phyloP scores from a whole-genome alignment of 2,329 filamentous ascomycete genomes.

The Cladosporium sp. region DNA sequence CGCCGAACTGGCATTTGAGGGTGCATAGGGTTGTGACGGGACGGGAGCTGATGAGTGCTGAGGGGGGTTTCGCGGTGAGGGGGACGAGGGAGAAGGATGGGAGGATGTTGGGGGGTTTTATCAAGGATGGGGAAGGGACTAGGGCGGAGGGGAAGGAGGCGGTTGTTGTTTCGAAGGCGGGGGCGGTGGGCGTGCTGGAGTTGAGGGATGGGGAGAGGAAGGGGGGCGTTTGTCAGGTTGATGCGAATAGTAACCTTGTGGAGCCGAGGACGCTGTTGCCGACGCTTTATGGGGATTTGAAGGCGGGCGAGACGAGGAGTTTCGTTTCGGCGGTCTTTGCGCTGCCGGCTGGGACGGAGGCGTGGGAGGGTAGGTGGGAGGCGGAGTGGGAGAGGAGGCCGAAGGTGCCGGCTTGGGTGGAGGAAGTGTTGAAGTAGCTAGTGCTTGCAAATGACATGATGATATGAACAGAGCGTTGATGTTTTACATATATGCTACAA shows the following conservation, averaged over 20 bases:
- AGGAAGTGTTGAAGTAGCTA: constrained; percentile 12
- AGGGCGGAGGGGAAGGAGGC: constrained; percentile 30
- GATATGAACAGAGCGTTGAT: too few species aligned
- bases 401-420: constrained; percentile 23
- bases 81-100: constrained; percentile 55
- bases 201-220: constrained; percentile 29
- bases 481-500: too few species aligned
- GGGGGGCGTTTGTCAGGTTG: constrained; percentile 65
- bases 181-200: constrained; percentile 47
- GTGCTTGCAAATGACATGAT: too few species aligned
- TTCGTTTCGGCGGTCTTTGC: constrained; percentile 68
- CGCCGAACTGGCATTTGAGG: constrained; percentile 65
- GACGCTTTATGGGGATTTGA: constrained; percentile 57
- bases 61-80: constrained; percentile 67
- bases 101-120: constrained; percentile 41
- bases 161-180: constrained; percentile 43
- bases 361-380: constrained; percentile 49
- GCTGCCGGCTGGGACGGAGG: constrained; percentile 52
- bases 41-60: constrained; percentile 61
- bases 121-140: constrained; percentile 37
- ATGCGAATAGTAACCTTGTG: constrained; percentile 72
- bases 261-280: constrained; percentile 67
- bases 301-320: constrained; percentile 54
- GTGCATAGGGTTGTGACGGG: constrained; percentile 55
- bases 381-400: constrained; percentile 37